Base-by-base conservation (phyloP, 2,329 filamentous ascomycete genomes). In the Penicillium sumatraense region DNA sequence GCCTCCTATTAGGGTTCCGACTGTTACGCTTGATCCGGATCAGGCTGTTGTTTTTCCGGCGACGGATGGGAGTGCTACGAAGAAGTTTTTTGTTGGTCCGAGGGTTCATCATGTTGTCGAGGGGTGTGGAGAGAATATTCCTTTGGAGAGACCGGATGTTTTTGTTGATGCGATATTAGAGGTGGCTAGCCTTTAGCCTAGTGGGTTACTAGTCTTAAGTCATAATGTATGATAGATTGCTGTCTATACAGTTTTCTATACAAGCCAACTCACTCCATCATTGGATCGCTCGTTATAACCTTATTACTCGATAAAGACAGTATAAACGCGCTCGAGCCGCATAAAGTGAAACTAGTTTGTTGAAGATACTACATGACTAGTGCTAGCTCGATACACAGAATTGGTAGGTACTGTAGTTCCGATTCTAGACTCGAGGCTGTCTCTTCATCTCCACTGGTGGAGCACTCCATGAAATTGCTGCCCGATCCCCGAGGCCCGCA, bases 11-110 rank as follows among this genome's bases (percentile, higher is more conserved):
- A 44, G 41, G 11, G 56, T 56, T 16, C 56, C 52, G 11, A 48
- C 56, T 8, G 53, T 58, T 8, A 58, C 56, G 5, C 51, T 58
- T 9, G 56, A 58, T 47, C 56, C 56, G 14, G 49, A 58, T 24
- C 29, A 58, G 21, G 53, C 51, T 38, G 38, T 56, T 13, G 56
- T 58, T 16, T 55, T 58, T 33, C 48, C 56, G 20, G 51, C 53
- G 5, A 55, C 49, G 14, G 51, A 59, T 26, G 54, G 49, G 18
- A 33, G 18, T 23, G 40, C 54, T 27, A 54, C 54, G 6, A 35
- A 42, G 11, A 51, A 47, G 33, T 59, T 50, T 49, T 59, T 59
- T 29, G 35, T 46, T 8, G 54, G 57, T 6, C 33, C 46, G 18
- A 47, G 57, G 20, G 51, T 50, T 27, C 57, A 59, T 46, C 40